These are phyloP conservation scores for Trametes punicea DNA, from an alignment of 768 basidiomycete species.

Conservation along the genomic window DNA sequence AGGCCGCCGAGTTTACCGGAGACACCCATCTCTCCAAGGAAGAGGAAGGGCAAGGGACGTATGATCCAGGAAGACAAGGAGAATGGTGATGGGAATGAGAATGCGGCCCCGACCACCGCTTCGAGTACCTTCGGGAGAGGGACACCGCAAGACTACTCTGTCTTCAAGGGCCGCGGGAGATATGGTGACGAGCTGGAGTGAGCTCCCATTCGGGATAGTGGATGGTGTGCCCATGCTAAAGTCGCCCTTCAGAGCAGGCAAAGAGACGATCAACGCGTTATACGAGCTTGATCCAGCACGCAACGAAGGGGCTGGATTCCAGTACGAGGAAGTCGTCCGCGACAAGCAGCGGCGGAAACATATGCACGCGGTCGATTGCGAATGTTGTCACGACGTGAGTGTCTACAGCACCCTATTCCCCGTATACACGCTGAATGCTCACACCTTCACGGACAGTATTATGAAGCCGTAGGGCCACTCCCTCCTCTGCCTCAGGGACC, in stretches of 20 bases:
- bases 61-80: not conserved
- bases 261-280: slow-evolving; percentile 53
- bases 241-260: slow-evolving; percentile 35
- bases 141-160: slow-evolving; percentile 14
- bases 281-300: slow-evolving; percentile 63
- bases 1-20: slow-evolving; percentile 1
- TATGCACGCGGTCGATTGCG: slow-evolving; percentile 77
- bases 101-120: not conserved
- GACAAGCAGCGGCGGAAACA: slow-evolving; percentile 56
- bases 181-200: slow-evolving; percentile 16
- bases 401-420: slow-evolving; percentile 22
- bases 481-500: slow-evolving; percentile 64
- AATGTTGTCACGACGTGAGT: slow-evolving; percentile 70
- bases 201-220: slow-evolving; percentile 34
- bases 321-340: slow-evolving; percentile 77
- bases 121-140: not conserved
- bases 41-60: slow-evolving; percentile 13
- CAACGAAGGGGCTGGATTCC: slow-evolving; percentile 64
- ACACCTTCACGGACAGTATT: slow-evolving; percentile 53
- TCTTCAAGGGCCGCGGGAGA: slow-evolving; percentile 22
- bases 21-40: not conserved
- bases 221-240: slow-evolving; percentile 38
- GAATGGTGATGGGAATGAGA: slow-evolving; percentile 11
- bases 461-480: slow-evolving; percentile 70
- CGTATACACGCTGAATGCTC: not conserved